Base-by-base conservation (phyloP, 257 asterid species). In the Datura wrightii region DNA sequence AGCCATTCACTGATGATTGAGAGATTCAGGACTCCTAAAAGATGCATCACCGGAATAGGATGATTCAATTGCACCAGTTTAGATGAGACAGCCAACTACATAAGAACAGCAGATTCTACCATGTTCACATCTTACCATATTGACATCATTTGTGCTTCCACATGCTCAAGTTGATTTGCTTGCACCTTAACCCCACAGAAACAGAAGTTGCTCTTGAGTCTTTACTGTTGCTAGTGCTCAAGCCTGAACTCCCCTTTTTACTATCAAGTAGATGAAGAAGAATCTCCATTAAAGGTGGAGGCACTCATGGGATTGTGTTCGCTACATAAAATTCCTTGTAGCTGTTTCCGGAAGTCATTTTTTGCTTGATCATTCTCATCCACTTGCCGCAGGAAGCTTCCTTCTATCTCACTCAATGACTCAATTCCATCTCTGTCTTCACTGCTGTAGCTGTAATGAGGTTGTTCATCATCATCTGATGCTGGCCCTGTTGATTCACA, bases 331-430 rank as follows among this genome's bases (percentile, higher is more conserved):
- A 95, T 93, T 52, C 98, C 97, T 78, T 92, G 97, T 0, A 95
- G 91, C 82, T 93, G 97, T 82, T 93, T 89, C 82, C 96, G 89
- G 70, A 97, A 97, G 50, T 94, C 98, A 19, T 91, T 95, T 78
- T 93, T 97, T 6, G 97, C 97, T 13, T 34, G 88, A 89, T 94
- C 90, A 1, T 93, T 93, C 87, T 92, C 94, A 13, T 90, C 89
- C 70, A 94, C 85, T 83, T 92, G 98, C 85, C 90, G 90, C 84
- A 94, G 71, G 93, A 97, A 93, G 89, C 87, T 76, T 60, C 89
- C 94, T 86, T 97, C 99, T n/a, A 97, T 93, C 19, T 93, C 98
- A 46, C 96, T 92, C 86, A 94, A 55, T 1, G 98, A 94, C 87
- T 88, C 94, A 0, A 89, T 91, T 66, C 92, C 97, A 48, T 93